These are phyloP conservation scores for Saitoella complicata DNA, from an alignment of 805 yeast genomes.

Conservation along the genomic window DNA sequence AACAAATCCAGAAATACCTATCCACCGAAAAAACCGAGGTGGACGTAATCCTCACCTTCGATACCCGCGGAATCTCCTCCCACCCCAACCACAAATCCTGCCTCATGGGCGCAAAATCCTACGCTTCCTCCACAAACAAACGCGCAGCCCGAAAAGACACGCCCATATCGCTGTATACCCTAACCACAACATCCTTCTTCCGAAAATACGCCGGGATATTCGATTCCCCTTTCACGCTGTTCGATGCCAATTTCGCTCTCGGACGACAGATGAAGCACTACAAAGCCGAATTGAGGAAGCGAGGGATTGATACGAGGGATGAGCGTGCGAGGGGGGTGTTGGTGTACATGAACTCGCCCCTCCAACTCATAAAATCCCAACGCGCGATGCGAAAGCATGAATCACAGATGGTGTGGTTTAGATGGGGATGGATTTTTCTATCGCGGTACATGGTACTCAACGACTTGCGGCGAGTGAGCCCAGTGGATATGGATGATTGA, in stretches of 20 bases:
- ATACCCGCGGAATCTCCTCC: constrained; percentile 60
- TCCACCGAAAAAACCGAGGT: constrained; percentile 9
- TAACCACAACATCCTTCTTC: constrained; percentile 21
- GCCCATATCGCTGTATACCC: constrained; percentile 15
- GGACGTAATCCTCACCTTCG: constrained; percentile 56
- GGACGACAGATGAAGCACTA: constrained; percentile 1
- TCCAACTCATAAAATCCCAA: constrained; percentile 17
- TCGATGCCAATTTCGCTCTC: background rate
- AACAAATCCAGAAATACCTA: constrained; percentile 20
- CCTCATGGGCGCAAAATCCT: constrained; percentile 28
- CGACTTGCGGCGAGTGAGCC: constrained; percentile 27
- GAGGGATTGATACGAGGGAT: constrained; percentile 6
- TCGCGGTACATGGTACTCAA: constrained; percentile 68
- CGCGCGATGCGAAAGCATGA: constrained; percentile 61
- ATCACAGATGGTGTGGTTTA: constrained; percentile 89
- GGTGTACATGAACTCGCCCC: constrained; percentile 8
- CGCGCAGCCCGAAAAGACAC: background rate
- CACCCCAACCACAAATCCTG: constrained; percentile 77
- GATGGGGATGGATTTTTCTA: constrained; percentile 70
- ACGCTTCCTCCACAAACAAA: background rate
- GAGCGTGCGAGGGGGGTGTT: constrained; percentile 1
- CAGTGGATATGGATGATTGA: too few relatives aligned
- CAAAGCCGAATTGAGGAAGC: constrained; percentile 3
- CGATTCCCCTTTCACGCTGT: constrained; percentile 19
- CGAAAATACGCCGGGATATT: constrained; percentile 23